Conservation (phyloP, 495 filamentous ascomycete genomes). For the Aspergillus hancockii region DNA sequence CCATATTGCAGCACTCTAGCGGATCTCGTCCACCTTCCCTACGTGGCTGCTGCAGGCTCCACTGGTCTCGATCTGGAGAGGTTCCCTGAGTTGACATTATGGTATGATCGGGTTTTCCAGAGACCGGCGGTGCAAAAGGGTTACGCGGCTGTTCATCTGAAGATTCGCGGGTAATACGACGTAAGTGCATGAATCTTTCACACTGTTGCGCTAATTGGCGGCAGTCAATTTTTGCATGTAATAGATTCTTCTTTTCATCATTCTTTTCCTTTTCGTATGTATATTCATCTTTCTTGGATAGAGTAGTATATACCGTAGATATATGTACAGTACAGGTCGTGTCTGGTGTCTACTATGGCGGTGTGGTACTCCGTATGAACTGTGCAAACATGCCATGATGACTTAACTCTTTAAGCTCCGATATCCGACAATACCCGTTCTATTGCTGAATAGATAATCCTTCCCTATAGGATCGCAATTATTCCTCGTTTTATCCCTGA, state of each 20-base stretch:
- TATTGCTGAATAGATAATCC: too few relatives aligned
- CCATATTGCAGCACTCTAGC: constrained; percentile 9
- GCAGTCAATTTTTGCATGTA: neutral
- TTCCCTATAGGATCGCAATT: too few relatives aligned
- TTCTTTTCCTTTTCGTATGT: neutral
- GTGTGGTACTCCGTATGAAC: neutral
- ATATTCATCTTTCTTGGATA: neutral
- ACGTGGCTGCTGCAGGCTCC: constrained; percentile 7
- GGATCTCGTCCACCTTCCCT: constrained; percentile 8
- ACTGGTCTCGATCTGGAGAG: constrained; percentile 13
- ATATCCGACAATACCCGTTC: too few relatives aligned
- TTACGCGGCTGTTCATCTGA: constrained; percentile 5
- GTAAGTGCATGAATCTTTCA: neutral
- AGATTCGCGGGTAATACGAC: neutral
- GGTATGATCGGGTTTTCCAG: constrained; percentile 13
- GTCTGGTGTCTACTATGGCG: neutral
- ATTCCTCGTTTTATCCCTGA: too few relatives aligned
- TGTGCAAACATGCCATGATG: too few relatives aligned
- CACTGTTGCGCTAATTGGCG: neutral
- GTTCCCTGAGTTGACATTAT: constrained; percentile 15
- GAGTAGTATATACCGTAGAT: neutral
- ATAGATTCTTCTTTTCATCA: neutral
- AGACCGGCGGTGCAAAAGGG: constrained; percentile 8
- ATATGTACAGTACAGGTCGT: neutral
- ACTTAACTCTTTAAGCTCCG: too few relatives aligned